Evolutionary conservation across 208 protist species (phyloP).

Genomic region (Angomonas ambiguus): DNA sequence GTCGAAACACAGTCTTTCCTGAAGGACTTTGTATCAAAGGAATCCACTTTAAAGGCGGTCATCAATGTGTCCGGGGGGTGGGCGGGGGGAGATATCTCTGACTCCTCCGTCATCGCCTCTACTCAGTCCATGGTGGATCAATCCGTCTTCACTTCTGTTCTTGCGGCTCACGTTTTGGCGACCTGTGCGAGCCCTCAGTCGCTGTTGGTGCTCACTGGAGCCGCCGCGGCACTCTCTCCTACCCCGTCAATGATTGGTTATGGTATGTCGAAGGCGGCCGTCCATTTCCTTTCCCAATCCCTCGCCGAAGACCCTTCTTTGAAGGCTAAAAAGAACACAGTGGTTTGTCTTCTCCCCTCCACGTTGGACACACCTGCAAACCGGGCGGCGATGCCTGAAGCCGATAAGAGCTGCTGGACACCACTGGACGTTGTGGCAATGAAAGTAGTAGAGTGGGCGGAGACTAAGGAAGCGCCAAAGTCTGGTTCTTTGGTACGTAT

Average conservation of each 20-base stretch:
- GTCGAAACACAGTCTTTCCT: constrained; percentile 29
- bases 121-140: constrained; percentile 71
- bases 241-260: constrained; percentile 82
- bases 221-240: constrained; percentile 33
- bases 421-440: constrained; percentile 25
- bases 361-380: constrained; percentile 72
- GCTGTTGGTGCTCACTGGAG: constrained; percentile 70
- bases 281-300: constrained; percentile 71
- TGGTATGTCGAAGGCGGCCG: constrained; percentile 76
- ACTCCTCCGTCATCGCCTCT: constrained; percentile 19
- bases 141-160: constrained; percentile 68
- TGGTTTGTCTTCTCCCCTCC: constrained; percentile 63
- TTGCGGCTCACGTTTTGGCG: constrained; percentile 52
- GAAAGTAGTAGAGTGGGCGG: constrained; percentile 43
- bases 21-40: constrained; percentile 10
- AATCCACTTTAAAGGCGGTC: constrained; percentile 45
- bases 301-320: constrained; percentile 34
- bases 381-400: constrained; percentile 54
- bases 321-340: constrained; percentile 32
- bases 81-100: constrained; percentile 41
- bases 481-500: constrained; percentile 38
- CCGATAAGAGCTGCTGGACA: constrained; percentile 54
- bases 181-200: constrained; percentile 21
- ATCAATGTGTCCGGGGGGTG: constrained; percentile 81
- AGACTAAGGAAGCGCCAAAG: constrained; percentile 18